phyloP scores from a whole-genome alignment of 129 eudicot species.

The Arctium minus region DNA sequence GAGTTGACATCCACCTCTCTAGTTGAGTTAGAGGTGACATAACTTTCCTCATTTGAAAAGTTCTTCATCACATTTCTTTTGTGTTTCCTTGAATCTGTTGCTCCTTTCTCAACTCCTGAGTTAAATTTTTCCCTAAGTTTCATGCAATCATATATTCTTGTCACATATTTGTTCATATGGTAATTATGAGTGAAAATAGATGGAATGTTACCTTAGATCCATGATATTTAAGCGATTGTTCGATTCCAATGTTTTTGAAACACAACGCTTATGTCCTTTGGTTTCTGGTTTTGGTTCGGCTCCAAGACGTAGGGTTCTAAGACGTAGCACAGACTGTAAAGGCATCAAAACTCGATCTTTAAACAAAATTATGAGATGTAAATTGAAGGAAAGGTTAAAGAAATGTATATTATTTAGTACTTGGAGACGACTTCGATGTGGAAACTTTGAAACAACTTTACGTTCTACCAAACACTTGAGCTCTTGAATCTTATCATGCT shows the following conservation, averaged over 20 bases:
- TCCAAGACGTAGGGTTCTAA: constrained; percentile 47
- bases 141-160: neutral
- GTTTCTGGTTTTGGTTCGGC: constrained; percentile 23
- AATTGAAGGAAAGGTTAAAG: neutral
- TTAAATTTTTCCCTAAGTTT: constrained; percentile 51
- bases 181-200: neutral
- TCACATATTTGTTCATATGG: neutral
- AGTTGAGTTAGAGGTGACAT: neutral
- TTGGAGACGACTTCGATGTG: constrained; percentile 69
- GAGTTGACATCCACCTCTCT: neutral
- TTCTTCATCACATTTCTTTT: constrained; percentile 19
- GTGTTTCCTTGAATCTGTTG: constrained; percentile 13
- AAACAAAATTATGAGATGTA: neutral
- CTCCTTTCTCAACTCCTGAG: constrained; percentile 22
- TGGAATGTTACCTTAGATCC: constrained; percentile 22
- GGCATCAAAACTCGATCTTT: neutral
- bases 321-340: constrained; percentile 56
- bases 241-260: constrained; percentile 23
- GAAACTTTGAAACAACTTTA: constrained; percentile 59
- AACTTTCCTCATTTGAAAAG: constrained; percentile 2
- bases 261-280: constrained; percentile 6
- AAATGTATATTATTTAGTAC: constrained; percentile 24
- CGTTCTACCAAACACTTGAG: constrained; percentile 42
- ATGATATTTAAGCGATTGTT: constrained; percentile 24
- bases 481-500: constrained; percentile 52